A percentile compares a stretch with the other conserved stretches of the same genome.
These are phyloP conservation scores for Coffea canephora DNA, from an alignment of 257 asterid species.

Conservation along the genomic window DNA sequence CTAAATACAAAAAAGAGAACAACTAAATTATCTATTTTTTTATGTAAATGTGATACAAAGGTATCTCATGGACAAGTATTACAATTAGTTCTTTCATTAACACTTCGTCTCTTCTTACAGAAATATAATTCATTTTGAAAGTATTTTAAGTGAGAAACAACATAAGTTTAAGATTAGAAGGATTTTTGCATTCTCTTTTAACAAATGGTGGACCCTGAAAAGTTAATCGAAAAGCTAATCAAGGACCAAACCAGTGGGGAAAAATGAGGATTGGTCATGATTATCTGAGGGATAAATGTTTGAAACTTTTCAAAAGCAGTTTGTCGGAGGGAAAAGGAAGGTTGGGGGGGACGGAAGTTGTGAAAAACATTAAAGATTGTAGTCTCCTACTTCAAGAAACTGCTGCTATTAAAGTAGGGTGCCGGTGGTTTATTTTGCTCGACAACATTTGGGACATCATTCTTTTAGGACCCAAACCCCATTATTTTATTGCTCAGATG, in stretches of 20 bases:
- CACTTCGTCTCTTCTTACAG: neutral
- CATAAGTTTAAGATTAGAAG: no score
- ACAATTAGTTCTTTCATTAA: neutral
- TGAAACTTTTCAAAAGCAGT: slow-evolving; percentile 1
- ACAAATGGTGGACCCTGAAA: neutral
- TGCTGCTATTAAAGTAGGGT: no score
- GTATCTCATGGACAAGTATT: neutral
- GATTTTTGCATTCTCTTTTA: no score
- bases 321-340: neutral
- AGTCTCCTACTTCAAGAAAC: neutral
- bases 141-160: neutral
- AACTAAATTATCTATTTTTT: neutral
- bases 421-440: no score
- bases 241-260: neutral
- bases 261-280: neutral
- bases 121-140: neutral
- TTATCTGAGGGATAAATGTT: neutral
- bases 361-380: neutral
- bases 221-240: neutral
- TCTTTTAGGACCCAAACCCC: neutral
- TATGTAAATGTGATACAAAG: neutral
- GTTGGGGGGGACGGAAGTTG: neutral
- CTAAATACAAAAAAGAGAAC: neutral
- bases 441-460: no score
- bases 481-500: neutral